Percentiles rank a stretch among this genome's conserved stretches.
Conservation (phyloP, 345 rosid species). For the Sonneratia caseolaris region DNA sequence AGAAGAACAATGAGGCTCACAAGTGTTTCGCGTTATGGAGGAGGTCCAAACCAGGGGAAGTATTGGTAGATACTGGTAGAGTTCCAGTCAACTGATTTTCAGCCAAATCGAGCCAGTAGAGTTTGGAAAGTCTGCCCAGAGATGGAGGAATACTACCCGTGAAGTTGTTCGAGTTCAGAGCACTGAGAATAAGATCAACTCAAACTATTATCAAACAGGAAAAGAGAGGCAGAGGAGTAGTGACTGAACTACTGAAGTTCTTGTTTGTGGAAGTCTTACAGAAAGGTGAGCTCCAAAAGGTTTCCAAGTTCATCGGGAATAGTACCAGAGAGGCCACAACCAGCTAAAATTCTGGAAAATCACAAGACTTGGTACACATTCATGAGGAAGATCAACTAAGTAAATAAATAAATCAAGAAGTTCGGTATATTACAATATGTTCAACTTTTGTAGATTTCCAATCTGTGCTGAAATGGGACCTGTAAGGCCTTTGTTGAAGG, state of each 20-base stretch:
- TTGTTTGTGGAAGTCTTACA: conserved; percentile 40
- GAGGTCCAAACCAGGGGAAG: conserved; percentile 35
- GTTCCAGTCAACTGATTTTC: conserved; percentile 30
- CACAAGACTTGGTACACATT: neutral
- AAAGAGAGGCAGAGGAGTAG: neutral
- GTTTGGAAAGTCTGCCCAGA: conserved; percentile 26
- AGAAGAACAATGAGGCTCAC: conserved; percentile 15
- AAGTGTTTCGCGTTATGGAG: conserved; percentile 23
- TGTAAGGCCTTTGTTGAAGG: conserved; percentile 57
- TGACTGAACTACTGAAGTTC: neutral
- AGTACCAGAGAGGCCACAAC: conserved; percentile 68
- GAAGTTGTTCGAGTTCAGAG: conserved; percentile 33
- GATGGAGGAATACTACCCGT: conserved; percentile 32
- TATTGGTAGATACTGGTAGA: conserved; percentile 32
- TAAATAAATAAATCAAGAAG: neutral
- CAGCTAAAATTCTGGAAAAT: conserved; percentile 58
- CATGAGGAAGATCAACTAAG: conserved; percentile 7
- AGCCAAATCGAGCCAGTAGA: conserved; percentile 38
- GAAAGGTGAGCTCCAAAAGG: conserved; percentile 66
- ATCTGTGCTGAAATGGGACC: conserved; percentile 66
- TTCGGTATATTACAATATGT: conserved; percentile 1
- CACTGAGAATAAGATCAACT: conserved; percentile 16
- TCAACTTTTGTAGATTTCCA: conserved; percentile 54
- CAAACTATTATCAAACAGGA: neutral
- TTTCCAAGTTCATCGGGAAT: conserved; percentile 74